Conservation (phyloP, 2,329 filamentous ascomycete species). For the Exserohilum turcica region DNA sequence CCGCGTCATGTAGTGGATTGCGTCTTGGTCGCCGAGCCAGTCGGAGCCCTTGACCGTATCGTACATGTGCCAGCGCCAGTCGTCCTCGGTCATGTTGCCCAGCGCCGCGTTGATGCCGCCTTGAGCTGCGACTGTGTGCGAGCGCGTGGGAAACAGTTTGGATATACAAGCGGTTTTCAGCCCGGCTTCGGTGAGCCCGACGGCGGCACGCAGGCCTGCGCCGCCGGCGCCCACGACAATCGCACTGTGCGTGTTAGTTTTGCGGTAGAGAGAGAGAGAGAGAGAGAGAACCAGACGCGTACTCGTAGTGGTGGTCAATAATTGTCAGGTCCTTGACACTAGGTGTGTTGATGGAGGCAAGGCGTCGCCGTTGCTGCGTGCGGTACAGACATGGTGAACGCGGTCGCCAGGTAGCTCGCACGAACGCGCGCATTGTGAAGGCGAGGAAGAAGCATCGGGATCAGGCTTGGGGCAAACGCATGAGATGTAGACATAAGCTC, state of each 20-base stretch:
- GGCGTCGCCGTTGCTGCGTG: conserved; percentile 18
- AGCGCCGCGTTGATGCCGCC: conserved; percentile 67
- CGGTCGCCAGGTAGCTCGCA: conserved; percentile 28
- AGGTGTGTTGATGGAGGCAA: conserved; percentile 25
- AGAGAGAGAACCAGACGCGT: not conserved
- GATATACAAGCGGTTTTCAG: conserved; percentile 69
- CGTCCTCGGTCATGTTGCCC: conserved; percentile 61
- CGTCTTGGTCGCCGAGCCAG: conserved; percentile 65
- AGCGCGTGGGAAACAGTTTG: conserved; percentile 67
- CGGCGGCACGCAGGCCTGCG: conserved; percentile 66
- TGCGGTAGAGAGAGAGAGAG: not conserved
- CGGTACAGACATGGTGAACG: too few relatives aligned
- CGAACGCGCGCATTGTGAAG: conserved; percentile 32
- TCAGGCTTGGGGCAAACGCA: too few relatives aligned
- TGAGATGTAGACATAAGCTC: too few relatives aligned
- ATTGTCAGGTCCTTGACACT: conserved; percentile 31
- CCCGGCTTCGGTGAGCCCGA: conserved; percentile 67
- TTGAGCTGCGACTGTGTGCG: conserved; percentile 70
- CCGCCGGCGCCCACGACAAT: conserved; percentile 61
- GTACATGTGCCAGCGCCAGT: conserved; percentile 66
- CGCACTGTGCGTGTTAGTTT: conserved; percentile 38
- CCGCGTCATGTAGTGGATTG: conserved; percentile 65
- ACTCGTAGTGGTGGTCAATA: conserved; percentile 47
- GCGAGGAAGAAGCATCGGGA: too few relatives aligned
- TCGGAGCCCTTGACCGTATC: conserved; percentile 64